phyloP scores from a whole-genome alignment of 441 rosid species.

The Heliophila coronopifolia region DNA sequence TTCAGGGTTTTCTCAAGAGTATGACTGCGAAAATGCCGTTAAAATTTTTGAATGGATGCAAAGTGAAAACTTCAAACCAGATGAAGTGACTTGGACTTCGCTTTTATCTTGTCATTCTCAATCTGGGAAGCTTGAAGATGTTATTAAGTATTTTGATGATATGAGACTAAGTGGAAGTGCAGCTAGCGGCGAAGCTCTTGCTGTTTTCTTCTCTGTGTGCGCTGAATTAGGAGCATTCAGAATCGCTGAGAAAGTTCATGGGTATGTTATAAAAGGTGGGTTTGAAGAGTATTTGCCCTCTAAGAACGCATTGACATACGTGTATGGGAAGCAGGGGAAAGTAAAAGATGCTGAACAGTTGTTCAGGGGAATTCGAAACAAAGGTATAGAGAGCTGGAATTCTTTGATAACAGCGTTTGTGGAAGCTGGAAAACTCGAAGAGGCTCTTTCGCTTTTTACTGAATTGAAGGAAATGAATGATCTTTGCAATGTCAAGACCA shows the following conservation, averaged over 20 bases:
- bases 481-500: constrained; percentile 36
- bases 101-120: constrained; percentile 59
- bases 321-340: constrained; percentile 53
- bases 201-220: constrained; percentile 62
- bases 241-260: constrained; percentile 44
- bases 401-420: constrained; percentile 55
- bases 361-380: constrained; percentile 41
- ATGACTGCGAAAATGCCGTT: constrained; percentile 42
- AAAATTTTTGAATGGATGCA: constrained; percentile 48
- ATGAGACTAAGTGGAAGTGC: constrained; percentile 45
- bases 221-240: constrained; percentile 31
- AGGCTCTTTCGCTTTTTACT: constrained; percentile 46
- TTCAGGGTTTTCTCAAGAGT: constrained; percentile 41
- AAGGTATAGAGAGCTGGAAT: constrained; percentile 64
- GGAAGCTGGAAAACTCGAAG: constrained; percentile 56
- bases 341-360: constrained; percentile 36
- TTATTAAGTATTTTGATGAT: constrained; percentile 38
- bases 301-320: constrained; percentile 42
- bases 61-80: constrained; percentile 47
- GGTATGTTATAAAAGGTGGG: constrained; percentile 52
- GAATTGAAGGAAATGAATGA: constrained; percentile 34
- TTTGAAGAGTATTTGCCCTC: constrained; percentile 50
- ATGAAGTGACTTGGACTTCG: constrained; percentile 66
- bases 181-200: constrained; percentile 50
- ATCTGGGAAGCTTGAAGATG: constrained; percentile 38